Conservation (phyloP, 768 basidiomycete species). For the Leccinum subtestaceum region DNA sequence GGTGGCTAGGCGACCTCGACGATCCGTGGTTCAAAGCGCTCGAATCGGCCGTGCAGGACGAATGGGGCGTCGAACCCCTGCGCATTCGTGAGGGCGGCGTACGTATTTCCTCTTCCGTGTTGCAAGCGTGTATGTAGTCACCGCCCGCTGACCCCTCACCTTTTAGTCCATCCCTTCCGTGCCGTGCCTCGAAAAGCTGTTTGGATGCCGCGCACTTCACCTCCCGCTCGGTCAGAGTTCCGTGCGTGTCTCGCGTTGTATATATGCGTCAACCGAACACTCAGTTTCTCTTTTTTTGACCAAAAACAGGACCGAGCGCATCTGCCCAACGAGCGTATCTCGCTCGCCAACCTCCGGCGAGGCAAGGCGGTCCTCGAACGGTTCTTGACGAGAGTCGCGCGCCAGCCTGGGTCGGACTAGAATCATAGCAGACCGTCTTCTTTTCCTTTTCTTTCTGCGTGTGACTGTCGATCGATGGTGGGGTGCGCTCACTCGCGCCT, state of each 20-base stretch:
- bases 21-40: conserved; percentile 85
- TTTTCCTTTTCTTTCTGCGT: not conserved
- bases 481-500: not conserved
- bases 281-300: not conserved
- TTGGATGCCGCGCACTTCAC: conserved; percentile 86
- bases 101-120: conserved; percentile 27
- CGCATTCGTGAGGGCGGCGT: conserved; percentile 94
- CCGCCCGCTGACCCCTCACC: not conserved
- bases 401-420: not conserved
- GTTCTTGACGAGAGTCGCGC: conserved; percentile 58
- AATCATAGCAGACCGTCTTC: not conserved
- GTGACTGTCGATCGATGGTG: not conserved
- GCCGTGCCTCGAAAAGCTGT: conserved; percentile 90
- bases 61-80: conserved; percentile 85
- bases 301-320: conserved; percentile 78
- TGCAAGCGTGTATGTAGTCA: not conserved
- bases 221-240: conserved; percentile 92
- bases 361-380: conserved; percentile 77
- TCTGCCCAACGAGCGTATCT: conserved; percentile 89
- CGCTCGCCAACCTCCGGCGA: conserved; percentile 73
- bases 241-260: conserved; percentile 42
- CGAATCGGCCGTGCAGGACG: conserved; percentile 75
- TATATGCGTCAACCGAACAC: not conserved
- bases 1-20: conserved; percentile 93
- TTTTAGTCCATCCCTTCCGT: conserved; percentile 88